A percentile compares a stretch with the other conserved stretches of the same genome.
Evolutionary conservation across 2,329 filamentous ascomycete species (phyloP).

Genomic region (Fusarium sp.): DNA sequence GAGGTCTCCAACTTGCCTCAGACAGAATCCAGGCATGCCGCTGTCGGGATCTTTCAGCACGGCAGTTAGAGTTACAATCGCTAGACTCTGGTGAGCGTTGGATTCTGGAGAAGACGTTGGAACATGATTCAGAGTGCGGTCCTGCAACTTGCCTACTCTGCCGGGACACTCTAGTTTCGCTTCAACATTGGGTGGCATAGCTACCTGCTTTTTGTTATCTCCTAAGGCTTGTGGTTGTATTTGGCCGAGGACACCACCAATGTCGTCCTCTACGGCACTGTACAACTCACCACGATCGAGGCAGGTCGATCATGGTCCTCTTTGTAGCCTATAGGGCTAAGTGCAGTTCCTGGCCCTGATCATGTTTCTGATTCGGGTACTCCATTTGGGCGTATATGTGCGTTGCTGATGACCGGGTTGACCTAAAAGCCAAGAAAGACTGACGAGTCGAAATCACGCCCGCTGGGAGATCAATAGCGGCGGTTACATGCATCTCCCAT

Average conservation of each 20-base stretch:
- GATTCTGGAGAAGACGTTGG: background rate
- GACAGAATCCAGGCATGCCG: constrained; percentile 17
- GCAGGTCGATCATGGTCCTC: constrained; percentile 15
- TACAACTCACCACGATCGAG: constrained; percentile 7
- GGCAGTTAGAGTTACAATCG: constrained; percentile 14
- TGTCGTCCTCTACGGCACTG: background rate
- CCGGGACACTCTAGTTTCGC: background rate
- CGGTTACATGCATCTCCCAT: constrained; percentile 3
- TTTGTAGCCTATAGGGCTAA: constrained; percentile 9
- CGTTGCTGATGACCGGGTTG: background rate
- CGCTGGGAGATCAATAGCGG: constrained; percentile 4
- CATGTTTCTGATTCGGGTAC: background rate
- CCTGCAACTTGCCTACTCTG: background rate
- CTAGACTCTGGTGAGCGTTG: constrained; percentile 1
- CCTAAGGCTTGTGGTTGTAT: background rate
- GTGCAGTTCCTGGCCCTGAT: background rate
- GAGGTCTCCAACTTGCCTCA: constrained; percentile 23
- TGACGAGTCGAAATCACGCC: background rate
- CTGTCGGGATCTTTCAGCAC: constrained; percentile 30
- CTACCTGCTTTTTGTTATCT: background rate
- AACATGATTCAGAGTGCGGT: background rate
- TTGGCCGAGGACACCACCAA: background rate
- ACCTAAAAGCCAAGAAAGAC: background rate
- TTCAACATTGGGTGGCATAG: background rate
- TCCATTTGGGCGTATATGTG: constrained; percentile 1